Base-by-base conservation (phyloP, 768 basidiomycete species). In the Mrakia frigida region DNA sequence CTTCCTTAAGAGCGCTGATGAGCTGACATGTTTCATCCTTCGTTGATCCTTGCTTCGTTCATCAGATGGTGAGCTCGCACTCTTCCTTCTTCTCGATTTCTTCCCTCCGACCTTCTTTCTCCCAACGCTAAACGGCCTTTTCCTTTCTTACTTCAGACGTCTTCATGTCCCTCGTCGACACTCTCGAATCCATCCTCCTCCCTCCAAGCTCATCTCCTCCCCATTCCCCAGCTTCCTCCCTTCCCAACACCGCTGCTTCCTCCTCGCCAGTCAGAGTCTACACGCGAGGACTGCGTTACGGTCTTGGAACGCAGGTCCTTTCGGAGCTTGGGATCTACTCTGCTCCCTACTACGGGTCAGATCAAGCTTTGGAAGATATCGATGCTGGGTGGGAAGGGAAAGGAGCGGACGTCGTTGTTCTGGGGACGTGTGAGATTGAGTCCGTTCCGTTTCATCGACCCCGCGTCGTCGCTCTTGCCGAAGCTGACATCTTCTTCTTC, bases 361-460 rank as follows among this genome's bases (percentile, higher is more conserved):
- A 70, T 6, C 67, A 63, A 28, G 25, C 73, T 33, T 39, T 78
- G 16, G 14, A 56, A 13, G 53, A 39, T 50, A 68, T 74, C 33
- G 9, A 69, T 9, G 46, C 73, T 6, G 68, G 69, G 31, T 70
- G 74, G 74, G 73, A 69, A 5, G 73, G 65, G 0, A 2, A 63
- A 23, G 74, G 74, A 3, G 74, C 74, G 43, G 65, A 68, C 37
- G 35, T 56, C 0, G 35, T 74, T 2, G 46, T 74, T 28, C 37
- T 74, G 35, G 74, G 65, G 35, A 74, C 74, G 13, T 74, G 74
- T 25, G 74, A 78, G 77, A 56, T 78, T 10, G 70, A 78, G 67
- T 69, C 43, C 23, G 67, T 78, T 33, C 35, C 41, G n/a, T 63
- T 50, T 23, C 37, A 2, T 33, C 9, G n/a, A 9, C 16, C 43